phyloP scores from a whole-genome alignment of 1,284 basidiomycete genomes.

The Tilletia horrida region DNA sequence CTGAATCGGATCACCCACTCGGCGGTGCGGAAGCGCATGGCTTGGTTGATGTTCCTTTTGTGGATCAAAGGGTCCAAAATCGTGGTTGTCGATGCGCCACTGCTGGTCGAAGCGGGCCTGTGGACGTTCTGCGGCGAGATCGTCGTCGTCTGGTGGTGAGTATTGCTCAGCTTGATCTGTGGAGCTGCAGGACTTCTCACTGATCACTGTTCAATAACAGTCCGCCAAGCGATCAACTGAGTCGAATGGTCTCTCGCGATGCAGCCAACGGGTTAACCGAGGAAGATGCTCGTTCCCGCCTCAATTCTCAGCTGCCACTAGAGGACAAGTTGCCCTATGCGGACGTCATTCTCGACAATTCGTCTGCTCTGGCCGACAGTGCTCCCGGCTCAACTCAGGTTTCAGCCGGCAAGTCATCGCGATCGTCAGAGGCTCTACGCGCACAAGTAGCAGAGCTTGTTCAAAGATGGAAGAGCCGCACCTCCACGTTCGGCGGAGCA shows the following conservation, averaged over 20 bases:
- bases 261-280: slow-evolving; percentile 56
- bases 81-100: slow-evolving; percentile 86
- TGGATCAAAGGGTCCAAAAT: slow-evolving; percentile 77
- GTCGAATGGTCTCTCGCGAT: slow-evolving; percentile 48
- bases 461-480: slow-evolving; percentile 58
- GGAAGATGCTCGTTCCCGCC: slow-evolving; percentile 65
- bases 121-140: slow-evolving; percentile 81
- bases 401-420: slow-evolving; percentile 15
- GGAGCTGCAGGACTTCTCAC: not conserved
- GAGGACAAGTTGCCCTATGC: slow-evolving; percentile 76
- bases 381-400: slow-evolving; percentile 18
- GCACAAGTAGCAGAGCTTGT: slow-evolving; percentile 70
- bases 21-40: slow-evolving; percentile 73
- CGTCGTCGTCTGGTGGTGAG: slow-evolving; percentile 83
- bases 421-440: slow-evolving; percentile 49
- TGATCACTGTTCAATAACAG: slow-evolving; percentile 19
- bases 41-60: slow-evolving; percentile 65
- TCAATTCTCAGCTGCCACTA: slow-evolving; percentile 78
- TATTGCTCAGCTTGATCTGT: slow-evolving; percentile 20
- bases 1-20: slow-evolving; percentile 88
- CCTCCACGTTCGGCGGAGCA: slow-evolving; percentile 61
- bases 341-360: slow-evolving; percentile 84
- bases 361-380: slow-evolving; percentile 61
- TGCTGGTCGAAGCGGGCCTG: slow-evolving; percentile 83
- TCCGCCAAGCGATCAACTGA: slow-evolving; percentile 39